Base-by-base conservation (phyloP, 2,329 filamentous ascomycete species). In the Pezicula carpinea region DNA sequence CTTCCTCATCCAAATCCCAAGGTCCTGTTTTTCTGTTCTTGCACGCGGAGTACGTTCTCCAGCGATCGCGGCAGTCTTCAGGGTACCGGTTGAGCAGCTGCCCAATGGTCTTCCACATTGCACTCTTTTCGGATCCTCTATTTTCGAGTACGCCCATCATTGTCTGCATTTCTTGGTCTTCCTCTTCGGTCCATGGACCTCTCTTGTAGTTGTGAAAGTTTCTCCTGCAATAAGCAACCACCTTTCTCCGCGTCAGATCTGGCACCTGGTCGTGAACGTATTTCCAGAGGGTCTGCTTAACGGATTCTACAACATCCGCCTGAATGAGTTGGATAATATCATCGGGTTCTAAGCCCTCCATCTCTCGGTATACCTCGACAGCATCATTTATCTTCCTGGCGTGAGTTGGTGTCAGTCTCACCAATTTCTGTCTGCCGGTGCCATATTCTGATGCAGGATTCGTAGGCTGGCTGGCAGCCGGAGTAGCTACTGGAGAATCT, bases 41-140 rank as follows among this genome's bases (percentile, higher is more conserved):
- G 45, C 79, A 82, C 39, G 82, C 67, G 18, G 86, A 66, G 56
- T 85, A 82, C 56, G 88, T 85, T 33, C 82, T 74, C 70, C 83
- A 87, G 3, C 85, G 80, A 61, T 89, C 85, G 43, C 84, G 77
- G 44, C 83, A 74, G 59, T 89, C 84, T 50, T 81, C 77, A 0
- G 77, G 72, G 33, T 81, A 76, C 5, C 87, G 80, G 51, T 82
- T 82, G 53, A 87, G 75, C 18, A 78, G 54, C n/a, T 72, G 68
- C 0, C 74, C 79, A 53, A 90, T 85, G 22, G 71, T 54, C 10
- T 73, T 73, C 82, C 85, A 90, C 49, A 80, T 77, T 14, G 69
- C 73, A 1, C 54, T 58, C 46, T 51, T 42, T 39, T 19, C 74
- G 72, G 14, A 19, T 23, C 34, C 34, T 38, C 14, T n/a, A 64